Base-by-base conservation (phyloP, 257 asterid genomes). In the Echium plantagineum region DNA sequence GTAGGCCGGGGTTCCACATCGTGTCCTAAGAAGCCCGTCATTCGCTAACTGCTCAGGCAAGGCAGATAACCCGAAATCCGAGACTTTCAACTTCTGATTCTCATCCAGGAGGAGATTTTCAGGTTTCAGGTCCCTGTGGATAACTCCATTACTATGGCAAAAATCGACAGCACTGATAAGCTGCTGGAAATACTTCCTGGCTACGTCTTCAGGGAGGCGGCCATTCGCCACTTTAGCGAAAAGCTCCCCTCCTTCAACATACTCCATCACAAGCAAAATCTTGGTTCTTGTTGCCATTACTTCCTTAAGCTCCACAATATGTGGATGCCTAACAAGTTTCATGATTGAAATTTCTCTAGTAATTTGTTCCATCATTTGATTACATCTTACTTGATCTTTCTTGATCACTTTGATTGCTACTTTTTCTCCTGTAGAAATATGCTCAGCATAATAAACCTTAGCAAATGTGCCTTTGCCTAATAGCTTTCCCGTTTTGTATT, bases 41-140 rank as follows among this genome's bases (percentile, higher is more conserved):
- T 28, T 49, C 38, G 53, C 48, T 1, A 66, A 67, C 46, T 71
- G 77, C 72, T 74, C 81, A 20, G 75, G 83, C 69, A 81, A 31
- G 2, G 78, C 86, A 1, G 85, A 81, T 62, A 83, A 53, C 10
- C 91, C 87, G n/a, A 83, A 83, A 65, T 83, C 87, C 13, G 85
- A 72, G 42, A 81, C 62, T 57, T 81, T 83, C 66, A 83, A 46
- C 52, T 81, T 71, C 31, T 47, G 80, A 48, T 81, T 72, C 75
- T 83, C 90, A 10, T 83, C 90, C 3, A 83, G 81, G 47, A 83
- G 85, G 26, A 83, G 85, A 52, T 83, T 83, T 60, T 83, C 87
- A 16, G 85, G 87, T 74, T 83, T 71, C 47, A 71, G 65, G 47
- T 71, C 76, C 1, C 76, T 67, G 53, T 66, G 72, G 54, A 58